Conservation (phyloP, 768 basidiomycete genomes). For the Podaxis pistillaris region DNA sequence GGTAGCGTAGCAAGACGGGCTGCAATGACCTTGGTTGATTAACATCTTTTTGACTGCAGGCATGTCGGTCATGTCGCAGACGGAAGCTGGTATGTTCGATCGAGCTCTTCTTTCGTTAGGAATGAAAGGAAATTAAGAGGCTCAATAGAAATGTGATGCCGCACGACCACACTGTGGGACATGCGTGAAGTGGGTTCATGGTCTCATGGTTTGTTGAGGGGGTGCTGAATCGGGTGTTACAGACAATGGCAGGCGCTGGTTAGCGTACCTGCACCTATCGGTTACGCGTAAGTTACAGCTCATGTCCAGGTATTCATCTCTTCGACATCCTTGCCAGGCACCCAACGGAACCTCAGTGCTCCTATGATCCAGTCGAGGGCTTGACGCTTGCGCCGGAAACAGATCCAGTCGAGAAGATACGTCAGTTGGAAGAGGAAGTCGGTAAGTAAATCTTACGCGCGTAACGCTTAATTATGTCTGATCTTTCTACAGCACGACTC, state of each 20-base stretch:
- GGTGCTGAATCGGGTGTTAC: conserved; percentile 5
- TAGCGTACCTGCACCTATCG: conserved; percentile 81
- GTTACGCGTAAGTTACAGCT: conserved; percentile 60
- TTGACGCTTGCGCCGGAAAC: conserved; percentile 72
- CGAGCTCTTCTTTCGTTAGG: background rate
- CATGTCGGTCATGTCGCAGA: conserved; percentile 80
- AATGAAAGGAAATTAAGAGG: background rate
- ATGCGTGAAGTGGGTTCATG: conserved; percentile 71
- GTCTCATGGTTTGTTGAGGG: background rate
- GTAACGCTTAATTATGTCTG: conserved; percentile 12
- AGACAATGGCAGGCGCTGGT: conserved; percentile 83
- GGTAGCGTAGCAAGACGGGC: background rate
- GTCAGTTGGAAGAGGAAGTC: conserved; percentile 74
- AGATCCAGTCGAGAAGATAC: conserved; percentile 78
- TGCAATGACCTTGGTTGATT: background rate
- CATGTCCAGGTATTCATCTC: conserved; percentile 3
- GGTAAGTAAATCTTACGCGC: conserved; percentile 35
- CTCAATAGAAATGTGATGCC: conserved; percentile 80
- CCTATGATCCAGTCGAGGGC: conserved; percentile 86
- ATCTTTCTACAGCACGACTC: conserved; percentile 48
- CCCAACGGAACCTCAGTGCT: conserved; percentile 82
- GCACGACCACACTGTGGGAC: conserved; percentile 83
- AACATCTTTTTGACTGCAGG: conserved; percentile 37
- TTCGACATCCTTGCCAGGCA: conserved; percentile 46
- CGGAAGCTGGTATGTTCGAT: conserved; percentile 70